These are phyloP conservation scores for Psilocybe cubensis DNA, from an alignment of 768 basidiomycete species.

Conservation along the genomic window DNA sequence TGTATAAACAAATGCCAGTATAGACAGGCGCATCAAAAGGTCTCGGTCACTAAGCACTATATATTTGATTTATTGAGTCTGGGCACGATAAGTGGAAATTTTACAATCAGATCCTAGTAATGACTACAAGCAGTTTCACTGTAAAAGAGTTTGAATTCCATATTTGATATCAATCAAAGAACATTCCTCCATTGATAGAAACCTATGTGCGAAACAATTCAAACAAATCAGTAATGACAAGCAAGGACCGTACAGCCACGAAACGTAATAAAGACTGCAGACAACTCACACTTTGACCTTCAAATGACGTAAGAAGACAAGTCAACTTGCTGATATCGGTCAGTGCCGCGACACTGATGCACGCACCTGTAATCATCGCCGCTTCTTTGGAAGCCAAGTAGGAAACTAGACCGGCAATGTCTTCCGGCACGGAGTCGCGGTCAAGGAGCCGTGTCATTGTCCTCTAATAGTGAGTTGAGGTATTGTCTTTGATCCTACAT, in stretches of 20 bases:
- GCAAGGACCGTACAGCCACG: too few relatives aligned
- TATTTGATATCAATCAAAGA: conserved; percentile 27
- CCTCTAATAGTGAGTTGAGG: neutral
- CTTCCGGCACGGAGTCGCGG: conserved; percentile 25
- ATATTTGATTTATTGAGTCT: too few relatives aligned
- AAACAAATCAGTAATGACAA: neutral
- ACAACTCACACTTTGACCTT: conserved; percentile 20
- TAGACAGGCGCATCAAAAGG: too few relatives aligned
- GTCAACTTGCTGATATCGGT: neutral
- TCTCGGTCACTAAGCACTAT: too few relatives aligned
- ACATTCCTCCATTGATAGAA: conserved; percentile 26
- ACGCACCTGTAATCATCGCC: conserved; percentile 35
- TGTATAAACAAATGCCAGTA: too few relatives aligned
- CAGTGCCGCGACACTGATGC: neutral
- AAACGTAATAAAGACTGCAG: neutral
- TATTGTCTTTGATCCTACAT: neutral
- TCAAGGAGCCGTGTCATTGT: conserved; percentile 1
- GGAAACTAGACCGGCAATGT: conserved; percentile 39
- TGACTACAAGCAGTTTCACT: too few relatives aligned
- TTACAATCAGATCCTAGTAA: too few relatives aligned
- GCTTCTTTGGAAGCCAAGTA: conserved; percentile 40
- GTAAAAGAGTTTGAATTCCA: too few relatives aligned
- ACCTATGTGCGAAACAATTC: conserved; percentile 8
- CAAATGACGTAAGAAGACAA: neutral
- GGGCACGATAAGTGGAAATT: too few relatives aligned